Conservation (phyloP, 345 rosid genomes). For the Aquilaria malaccensis region DNA sequence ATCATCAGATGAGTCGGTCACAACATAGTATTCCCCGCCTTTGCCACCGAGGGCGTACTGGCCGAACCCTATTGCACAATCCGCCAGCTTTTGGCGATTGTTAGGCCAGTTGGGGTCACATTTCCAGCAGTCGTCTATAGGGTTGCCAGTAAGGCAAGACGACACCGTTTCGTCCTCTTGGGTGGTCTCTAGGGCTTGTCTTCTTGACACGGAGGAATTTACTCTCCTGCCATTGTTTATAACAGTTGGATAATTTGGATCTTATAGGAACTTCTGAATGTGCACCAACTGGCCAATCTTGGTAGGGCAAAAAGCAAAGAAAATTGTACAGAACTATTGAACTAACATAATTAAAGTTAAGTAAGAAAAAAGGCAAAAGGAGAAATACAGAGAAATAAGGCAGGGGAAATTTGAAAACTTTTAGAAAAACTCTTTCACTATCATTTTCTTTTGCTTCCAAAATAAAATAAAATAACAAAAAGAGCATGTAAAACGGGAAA, state of each 20-base stretch:
- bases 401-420: not conserved
- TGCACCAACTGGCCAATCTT: not conserved
- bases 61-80: conserved; percentile 74
- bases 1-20: conserved; percentile 76
- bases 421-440: not conserved
- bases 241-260: not conserved
- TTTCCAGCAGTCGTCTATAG: conserved; percentile 74
- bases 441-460: not conserved
- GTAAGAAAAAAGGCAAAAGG: not conserved
- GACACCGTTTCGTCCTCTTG: conserved; percentile 15
- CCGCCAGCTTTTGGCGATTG: conserved; percentile 55
- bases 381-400: not conserved
- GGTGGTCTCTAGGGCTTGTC: conserved; percentile 16
- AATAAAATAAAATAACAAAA: not conserved
- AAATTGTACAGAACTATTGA: not conserved
- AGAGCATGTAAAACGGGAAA: not conserved
- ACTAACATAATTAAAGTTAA: not conserved
- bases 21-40: conserved; percentile 66
- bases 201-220: conserved; percentile 29
- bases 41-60: conserved; percentile 56
- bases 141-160: conserved; percentile 59
- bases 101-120: conserved; percentile 52
- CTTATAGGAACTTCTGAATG: not conserved
- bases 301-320: not conserved
- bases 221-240: conserved; percentile 18